Conservation (phyloP, 2,329 filamentous ascomycete species). For the Thelonectria rubi region DNA sequence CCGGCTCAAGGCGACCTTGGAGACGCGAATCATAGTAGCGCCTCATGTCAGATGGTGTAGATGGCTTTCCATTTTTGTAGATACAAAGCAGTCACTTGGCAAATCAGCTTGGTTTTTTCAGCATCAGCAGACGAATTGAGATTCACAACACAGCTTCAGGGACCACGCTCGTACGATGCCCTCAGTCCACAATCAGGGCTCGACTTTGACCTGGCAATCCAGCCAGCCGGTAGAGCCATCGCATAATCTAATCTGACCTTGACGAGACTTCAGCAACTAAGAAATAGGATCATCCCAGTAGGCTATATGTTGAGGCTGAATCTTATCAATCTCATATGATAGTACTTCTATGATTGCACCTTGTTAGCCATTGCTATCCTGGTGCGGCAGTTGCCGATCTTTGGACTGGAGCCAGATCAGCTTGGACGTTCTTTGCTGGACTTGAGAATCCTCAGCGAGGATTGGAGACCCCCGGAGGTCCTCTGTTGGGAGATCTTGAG, state of each 20-base stretch:
- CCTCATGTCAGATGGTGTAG: neutral
- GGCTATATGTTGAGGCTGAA: neutral
- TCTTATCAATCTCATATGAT: neutral
- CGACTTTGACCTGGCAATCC: neutral
- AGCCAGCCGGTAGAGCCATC: neutral
- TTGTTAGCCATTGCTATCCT: neutral
- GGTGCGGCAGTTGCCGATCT: neutral
- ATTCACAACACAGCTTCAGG: too few species aligned
- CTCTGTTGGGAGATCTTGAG: neutral
- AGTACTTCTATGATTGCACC: neutral
- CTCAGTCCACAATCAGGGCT: neutral
- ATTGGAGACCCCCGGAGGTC: neutral
- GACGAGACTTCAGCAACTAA: neutral
- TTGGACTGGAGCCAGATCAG: too few species aligned
- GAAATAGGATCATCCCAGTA: neutral
- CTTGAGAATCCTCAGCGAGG: neutral
- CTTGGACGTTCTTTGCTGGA: neutral
- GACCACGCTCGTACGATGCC: too few species aligned
- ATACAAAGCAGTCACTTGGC: neutral
- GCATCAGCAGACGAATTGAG: too few species aligned
- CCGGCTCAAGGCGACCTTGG: neutral
- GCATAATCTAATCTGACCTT: neutral
- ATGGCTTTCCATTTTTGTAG: neutral
- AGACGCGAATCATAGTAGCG: neutral
- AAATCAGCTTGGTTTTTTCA: neutral